Percentiles rank a stretch among this genome's conserved stretches.
Conservation (phyloP, 805 yeast species). For the Priceomyces haplophilus region DNA sequence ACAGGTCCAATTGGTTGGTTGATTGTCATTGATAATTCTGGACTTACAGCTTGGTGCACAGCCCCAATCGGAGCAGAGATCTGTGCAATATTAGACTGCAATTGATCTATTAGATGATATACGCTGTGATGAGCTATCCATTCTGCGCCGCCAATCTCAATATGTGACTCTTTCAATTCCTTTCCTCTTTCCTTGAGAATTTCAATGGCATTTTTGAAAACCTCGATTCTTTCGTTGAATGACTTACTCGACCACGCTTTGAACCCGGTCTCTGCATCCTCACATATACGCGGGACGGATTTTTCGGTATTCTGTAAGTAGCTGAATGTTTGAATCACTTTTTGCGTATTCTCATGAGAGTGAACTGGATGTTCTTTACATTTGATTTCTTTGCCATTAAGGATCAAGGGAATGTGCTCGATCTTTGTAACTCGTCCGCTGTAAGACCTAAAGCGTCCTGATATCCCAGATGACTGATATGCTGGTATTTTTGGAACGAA, state of each 20-base stretch:
- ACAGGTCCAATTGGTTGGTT: constrained; percentile 46
- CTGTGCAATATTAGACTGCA: constrained; percentile 25
- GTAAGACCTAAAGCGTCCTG: too few species aligned
- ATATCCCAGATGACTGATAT: too few species aligned
- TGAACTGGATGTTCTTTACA: constrained; percentile 9
- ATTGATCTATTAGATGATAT: constrained; percentile 23
- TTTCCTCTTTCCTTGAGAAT: constrained; percentile 12
- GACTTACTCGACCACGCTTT: constrained; percentile 21
- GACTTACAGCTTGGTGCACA: constrained; percentile 9
- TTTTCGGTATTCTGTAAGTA: constrained; percentile 1
- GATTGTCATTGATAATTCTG: constrained; percentile 26
- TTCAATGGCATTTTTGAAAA: constrained; percentile 18
- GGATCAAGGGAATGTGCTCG: constrained; percentile 12
- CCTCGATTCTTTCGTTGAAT: constrained; percentile 14
- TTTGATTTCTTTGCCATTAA: constrained; percentile 12
- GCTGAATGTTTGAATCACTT: constrained; percentile 7
- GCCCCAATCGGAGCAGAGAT: constrained; percentile 19
- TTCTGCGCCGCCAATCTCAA: constrained; percentile 31
- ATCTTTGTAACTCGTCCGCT: neutral
- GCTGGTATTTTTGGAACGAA: too few species aligned
- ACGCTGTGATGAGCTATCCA: constrained; percentile 38
- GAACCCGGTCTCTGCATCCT: constrained; percentile 23
- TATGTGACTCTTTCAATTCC: constrained; percentile 16
- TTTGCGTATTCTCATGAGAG: constrained; percentile 5
- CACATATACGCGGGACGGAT: constrained; percentile 15